Evolutionary conservation across 2,329 filamentous ascomycete species (phyloP), one percentile per base, ranked within the genome.

Genomic region (Neofusicoccum cordaticola): DNA sequence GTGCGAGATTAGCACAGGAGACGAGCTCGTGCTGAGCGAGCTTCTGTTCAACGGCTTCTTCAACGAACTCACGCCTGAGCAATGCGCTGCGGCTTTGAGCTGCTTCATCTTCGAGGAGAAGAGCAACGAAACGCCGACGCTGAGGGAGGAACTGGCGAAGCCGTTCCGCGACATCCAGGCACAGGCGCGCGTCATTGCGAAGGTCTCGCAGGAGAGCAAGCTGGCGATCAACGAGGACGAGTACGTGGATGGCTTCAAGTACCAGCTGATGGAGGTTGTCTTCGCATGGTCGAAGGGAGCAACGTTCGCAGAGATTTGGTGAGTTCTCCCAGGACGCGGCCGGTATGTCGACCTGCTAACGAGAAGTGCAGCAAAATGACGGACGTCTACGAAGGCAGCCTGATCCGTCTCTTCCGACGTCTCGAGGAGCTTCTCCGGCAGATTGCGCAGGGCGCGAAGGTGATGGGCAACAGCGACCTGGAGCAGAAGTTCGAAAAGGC

Each of bases 71-170:
- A 88, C 88, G 0, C 93, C 95, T 0, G 94, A 98, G 77, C 86
- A 94, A 69, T 91, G 90, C 71, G 95, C 95, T 1, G 86, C 94
- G 0, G 87, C 93, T 5, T 84, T 99, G 66, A 96, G 92, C 71
- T 93, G 92, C 73, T 98, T 99, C 80, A 95, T 99, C 69, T 97
- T 98, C 70, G 96, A 99, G 74, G 95, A 99, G 80, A 97, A 96
- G 83, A 88, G 91, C 53, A 90, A 94, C 71, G 88, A 93, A 12
- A 82, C 87, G 2, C 85, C 87, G 13, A 71, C 80, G 6, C 82
- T 97, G 56, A 90, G 90, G 71, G 93, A 97, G 70, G 91, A 97
- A 67, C 84, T 98, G 37, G 86, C 87, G 64, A 96, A 96, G 80
- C 92, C 93, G 15, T 95, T 88, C 76, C 86, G 90, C 57, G 91